phyloP scores from a whole-genome alignment of 1,284 basidiomycete genomes.

The Quambalaria eucalypti region DNA sequence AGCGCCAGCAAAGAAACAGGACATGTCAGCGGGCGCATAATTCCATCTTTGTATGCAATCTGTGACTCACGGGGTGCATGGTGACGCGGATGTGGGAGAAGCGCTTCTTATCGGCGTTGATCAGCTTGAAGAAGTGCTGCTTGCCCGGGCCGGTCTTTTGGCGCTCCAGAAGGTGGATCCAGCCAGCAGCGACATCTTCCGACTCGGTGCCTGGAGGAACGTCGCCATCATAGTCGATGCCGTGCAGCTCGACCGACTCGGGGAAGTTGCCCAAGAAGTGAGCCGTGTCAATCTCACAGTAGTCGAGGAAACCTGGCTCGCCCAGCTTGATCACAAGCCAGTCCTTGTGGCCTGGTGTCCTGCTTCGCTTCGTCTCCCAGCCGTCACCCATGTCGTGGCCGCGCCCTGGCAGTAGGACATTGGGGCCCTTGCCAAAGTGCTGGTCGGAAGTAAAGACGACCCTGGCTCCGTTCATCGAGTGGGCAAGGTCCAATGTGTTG shows the following conservation, averaged over 20 bases:
- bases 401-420: conserved; percentile 81
- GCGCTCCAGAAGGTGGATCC: conserved; percentile 67
- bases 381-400: conserved; percentile 90
- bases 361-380: conserved; percentile 91
- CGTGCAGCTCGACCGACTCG: conserved; percentile 69
- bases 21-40: neutral
- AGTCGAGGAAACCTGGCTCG: conserved; percentile 58
- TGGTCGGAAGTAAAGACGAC: conserved; percentile 70
- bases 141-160: conserved; percentile 79
- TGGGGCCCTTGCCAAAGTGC: conserved; percentile 85
- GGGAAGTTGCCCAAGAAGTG: conserved; percentile 96
- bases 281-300: conserved; percentile 82
- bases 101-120: conserved; percentile 52
- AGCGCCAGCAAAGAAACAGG: neutral
- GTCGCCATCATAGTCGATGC: conserved; percentile 50
- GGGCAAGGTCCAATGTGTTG: conserved; percentile 69
- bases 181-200: conserved; percentile 47
- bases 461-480: conserved; percentile 78
- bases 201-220: conserved; percentile 9
- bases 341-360: conserved; percentile 70
- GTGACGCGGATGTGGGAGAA: conserved; percentile 80
- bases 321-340: conserved; percentile 77
- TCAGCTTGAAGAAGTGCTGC: conserved; percentile 77
- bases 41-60: neutral
- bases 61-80: conserved; percentile 60